Base-by-base conservation (phyloP, 495 filamentous ascomycete genomes). In the Viridothelium virens region DNA sequence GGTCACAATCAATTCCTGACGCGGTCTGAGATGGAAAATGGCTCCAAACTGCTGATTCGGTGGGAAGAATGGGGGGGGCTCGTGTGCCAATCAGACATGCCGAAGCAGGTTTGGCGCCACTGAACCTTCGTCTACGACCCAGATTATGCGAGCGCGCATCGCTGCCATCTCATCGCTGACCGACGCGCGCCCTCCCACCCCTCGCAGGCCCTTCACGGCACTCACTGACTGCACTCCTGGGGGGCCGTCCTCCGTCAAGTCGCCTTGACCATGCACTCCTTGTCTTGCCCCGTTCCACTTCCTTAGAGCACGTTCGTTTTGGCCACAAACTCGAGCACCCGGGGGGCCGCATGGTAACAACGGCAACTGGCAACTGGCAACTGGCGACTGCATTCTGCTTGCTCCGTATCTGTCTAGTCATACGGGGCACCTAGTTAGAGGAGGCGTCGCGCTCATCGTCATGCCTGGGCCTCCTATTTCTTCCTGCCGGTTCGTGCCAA, bases 1-100 rank as follows among this genome's bases (percentile, higher is more conserved):
- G 53, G 53, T 59, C 31, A 36, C 53, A 59, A 59, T 59, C 53
- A 59, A 59, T 59, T 59, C 53, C 53, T 59, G 53, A 59, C 53
- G 53, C 53, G 18, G 53, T 59, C 53, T 59, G 53, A 59, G 53
- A 59, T 59, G 53, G 53, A 59, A 59, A 59, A 59, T 59, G 53
- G 53, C 53, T 59, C 53, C 5, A 59, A 36, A 59, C 1, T 36
- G 53, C 53, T 59, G 53, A 36, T 33, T 36, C 31, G 53, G 53
- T 36, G 31, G 3, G 31, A 10, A 18, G 11, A 36, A 53, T 11
- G 12, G 25, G 25, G 16, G 16, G 16, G 5, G 36, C 53, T 14
- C 53, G 18, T 11, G 18, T 33, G 53, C 53, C 53, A 59, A 59
- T 59, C 53, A 59, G 53, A 33, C 25, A 9, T 31, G 41, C 41